A percentile compares a stretch with the other conserved stretches of the same genome.
phyloP scores from a whole-genome alignment of 2,329 filamentous ascomycete genomes.

The Calonectria honghensis region DNA sequence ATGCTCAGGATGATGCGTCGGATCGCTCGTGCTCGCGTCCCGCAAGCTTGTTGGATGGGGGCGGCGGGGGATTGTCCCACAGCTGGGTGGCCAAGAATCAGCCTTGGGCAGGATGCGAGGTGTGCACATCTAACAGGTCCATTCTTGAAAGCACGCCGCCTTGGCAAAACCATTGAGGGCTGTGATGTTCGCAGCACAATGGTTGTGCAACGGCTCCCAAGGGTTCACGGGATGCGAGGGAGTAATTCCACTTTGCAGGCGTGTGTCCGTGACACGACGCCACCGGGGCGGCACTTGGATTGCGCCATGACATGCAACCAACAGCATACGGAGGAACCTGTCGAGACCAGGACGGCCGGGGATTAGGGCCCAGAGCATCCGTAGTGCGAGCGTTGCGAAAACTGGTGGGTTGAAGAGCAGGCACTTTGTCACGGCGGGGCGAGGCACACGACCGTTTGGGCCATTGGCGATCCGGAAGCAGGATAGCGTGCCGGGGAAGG shows the following conservation, averaged over 20 bases:
- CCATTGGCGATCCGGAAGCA: neutral
- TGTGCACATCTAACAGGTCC: neutral
- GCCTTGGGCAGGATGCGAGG: neutral
- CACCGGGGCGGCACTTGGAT: neutral
- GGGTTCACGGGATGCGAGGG: neutral
- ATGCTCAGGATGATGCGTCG: neutral
- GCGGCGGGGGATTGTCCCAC: neutral
- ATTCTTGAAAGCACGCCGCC: neutral
- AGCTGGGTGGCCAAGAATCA: neutral
- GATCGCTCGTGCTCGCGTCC: slow-evolving; percentile 32
- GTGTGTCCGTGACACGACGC: neutral
- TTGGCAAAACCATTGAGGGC: slow-evolving; percentile 19
- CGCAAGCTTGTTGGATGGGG: slow-evolving; percentile 35
- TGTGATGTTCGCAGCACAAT: slow-evolving; percentile 9
- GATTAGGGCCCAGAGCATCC: neutral
- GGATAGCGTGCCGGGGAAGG: neutral
- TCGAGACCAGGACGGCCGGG: neutral
- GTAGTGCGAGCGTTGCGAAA: slow-evolving; percentile 1
- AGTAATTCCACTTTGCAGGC: neutral
- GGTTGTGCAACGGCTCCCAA: neutral
- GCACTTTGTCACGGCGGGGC: neutral
- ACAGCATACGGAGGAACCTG: neutral
- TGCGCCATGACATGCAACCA: slow-evolving; percentile 8
- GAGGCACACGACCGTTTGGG: slow-evolving; percentile 24
- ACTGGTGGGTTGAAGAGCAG: slow-evolving; percentile 1